Percentiles rank a stretch among this genome's conserved stretches.
Evolutionary conservation across 768 basidiomycete species (phyloP).

Genomic region (Lactarius sanguifluus): DNA sequence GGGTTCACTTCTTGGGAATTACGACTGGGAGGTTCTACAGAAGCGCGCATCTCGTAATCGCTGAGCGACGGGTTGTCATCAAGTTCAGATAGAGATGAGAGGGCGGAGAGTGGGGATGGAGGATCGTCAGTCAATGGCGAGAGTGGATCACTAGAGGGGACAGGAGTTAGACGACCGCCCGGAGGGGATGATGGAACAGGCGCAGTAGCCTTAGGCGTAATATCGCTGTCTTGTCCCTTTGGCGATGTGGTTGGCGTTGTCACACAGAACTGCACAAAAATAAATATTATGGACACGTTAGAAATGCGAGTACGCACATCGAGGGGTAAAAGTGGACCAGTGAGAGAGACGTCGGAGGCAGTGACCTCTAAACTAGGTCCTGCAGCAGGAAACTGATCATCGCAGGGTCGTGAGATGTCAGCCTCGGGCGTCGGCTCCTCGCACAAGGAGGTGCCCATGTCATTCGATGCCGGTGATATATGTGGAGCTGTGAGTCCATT

Average conservation of each 20-base stretch:
- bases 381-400: not conserved
- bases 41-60: not conserved
- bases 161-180: slow-evolving; percentile 5
- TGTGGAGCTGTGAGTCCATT: not conserved
- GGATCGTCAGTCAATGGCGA: slow-evolving; percentile 12
- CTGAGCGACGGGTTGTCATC: slow-evolving; percentile 3
- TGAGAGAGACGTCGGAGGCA: not conserved
- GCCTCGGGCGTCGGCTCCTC: not conserved
- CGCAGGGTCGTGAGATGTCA: not conserved
- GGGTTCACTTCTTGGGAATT: not conserved
- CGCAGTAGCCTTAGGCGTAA: slow-evolving; percentile 17
- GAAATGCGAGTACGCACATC: slow-evolving; percentile 4
- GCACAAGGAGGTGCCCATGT: not conserved
- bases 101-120: slow-evolving; percentile 22
- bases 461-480: not conserved
- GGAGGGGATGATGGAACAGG: not conserved
- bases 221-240: slow-evolving; percentile 4
- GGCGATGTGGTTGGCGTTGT: not conserved
- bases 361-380: slow-evolving; percentile 8
- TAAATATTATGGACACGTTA: slow-evolving; percentile 1
- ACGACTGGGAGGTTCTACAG: slow-evolving; percentile 3
- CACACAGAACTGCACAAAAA: slow-evolving; percentile 1
- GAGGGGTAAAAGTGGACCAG: not conserved
- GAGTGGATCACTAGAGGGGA: not conserved
- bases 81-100: slow-evolving; percentile 21